phyloP scores from a whole-genome alignment of 2,329 filamentous ascomycete genomes.

The Aspergillus spinulosporus region DNA sequence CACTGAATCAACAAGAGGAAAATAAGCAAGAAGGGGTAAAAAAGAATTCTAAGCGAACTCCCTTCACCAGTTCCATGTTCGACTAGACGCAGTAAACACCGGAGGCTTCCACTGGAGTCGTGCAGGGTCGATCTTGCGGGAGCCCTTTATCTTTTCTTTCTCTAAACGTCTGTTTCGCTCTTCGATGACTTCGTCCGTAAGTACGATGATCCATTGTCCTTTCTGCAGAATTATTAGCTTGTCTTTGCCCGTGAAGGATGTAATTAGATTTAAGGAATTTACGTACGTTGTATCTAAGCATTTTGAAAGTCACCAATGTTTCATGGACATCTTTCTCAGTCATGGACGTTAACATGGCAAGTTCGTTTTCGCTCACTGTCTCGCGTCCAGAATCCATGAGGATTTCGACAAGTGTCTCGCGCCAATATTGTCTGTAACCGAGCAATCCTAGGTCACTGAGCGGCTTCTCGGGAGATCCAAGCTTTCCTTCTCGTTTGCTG shows the following conservation, averaged over 20 bases:
- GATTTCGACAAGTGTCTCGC: slow-evolving; percentile 86
- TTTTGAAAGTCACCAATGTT: slow-evolving; percentile 87
- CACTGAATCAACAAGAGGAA: neutral
- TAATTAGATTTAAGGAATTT: neutral
- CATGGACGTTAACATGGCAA: slow-evolving; percentile 81
- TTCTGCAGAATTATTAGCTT: slow-evolving; percentile 52
- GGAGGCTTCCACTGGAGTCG: slow-evolving; percentile 93
- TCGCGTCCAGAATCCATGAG: slow-evolving; percentile 70
- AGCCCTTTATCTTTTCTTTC: slow-evolving; percentile 76
- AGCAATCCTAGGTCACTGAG: slow-evolving; percentile 89
- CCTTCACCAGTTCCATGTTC: slow-evolving; percentile 92
- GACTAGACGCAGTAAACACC: slow-evolving; percentile 82
- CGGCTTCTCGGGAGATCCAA: slow-evolving; percentile 95
- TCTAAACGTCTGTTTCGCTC: slow-evolving; percentile 70
- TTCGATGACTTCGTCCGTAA: slow-evolving; percentile 77
- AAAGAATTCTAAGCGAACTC: slow-evolving; percentile 7
- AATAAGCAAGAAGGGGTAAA: neutral
- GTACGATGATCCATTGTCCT: slow-evolving; percentile 92
- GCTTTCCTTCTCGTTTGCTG: slow-evolving; percentile 89
- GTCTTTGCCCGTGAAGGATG: neutral
- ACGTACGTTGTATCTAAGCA: slow-evolving; percentile 81
- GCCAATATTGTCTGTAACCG: slow-evolving; percentile 97
- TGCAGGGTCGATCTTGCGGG: slow-evolving; percentile 70
- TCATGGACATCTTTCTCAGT: slow-evolving; percentile 97
- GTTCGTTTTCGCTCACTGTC: slow-evolving; percentile 75